These are phyloP conservation scores for Xylaria longipes DNA, from an alignment of 495 filamentous ascomycete species.

Conservation along the genomic window DNA sequence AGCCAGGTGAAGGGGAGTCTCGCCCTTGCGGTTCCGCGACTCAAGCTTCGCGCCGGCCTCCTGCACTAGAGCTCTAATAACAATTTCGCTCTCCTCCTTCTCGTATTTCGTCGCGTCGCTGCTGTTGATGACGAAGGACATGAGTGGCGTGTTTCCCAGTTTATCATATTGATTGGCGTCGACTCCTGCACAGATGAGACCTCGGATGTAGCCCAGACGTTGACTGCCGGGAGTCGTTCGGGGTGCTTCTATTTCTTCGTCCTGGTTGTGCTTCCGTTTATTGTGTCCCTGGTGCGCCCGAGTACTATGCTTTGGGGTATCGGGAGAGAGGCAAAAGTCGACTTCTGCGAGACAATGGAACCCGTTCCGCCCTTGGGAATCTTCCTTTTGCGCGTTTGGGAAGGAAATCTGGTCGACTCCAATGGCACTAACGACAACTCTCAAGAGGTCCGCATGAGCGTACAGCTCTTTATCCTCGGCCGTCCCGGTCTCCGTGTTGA, in stretches of 20 bases:
- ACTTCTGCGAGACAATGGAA: slow-evolving; percentile 58
- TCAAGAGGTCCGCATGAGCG: slow-evolving; percentile 44
- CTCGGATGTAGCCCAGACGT: slow-evolving; percentile 42
- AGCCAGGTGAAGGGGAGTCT: slow-evolving; percentile 55
- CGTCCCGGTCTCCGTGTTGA: slow-evolving; percentile 11
- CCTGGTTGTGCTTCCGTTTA: slow-evolving; percentile 38
- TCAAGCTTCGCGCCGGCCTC: slow-evolving; percentile 45
- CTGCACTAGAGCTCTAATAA: slow-evolving; percentile 41
- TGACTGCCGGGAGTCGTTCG: slow-evolving; percentile 4
- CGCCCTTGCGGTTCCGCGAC: slow-evolving; percentile 51
- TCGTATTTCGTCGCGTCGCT: slow-evolving; percentile 43
- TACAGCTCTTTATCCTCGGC: slow-evolving; percentile 26
- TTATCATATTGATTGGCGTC: slow-evolving; percentile 54
- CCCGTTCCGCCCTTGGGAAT: slow-evolving; percentile 53
- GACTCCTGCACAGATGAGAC: slow-evolving; percentile 43
- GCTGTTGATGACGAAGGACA: slow-evolving; percentile 53
- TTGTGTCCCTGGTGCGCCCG: slow-evolving; percentile 11
- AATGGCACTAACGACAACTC: slow-evolving; percentile 36
- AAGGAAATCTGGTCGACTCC: slow-evolving; percentile 34
- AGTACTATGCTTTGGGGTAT: slow-evolving; percentile 14
- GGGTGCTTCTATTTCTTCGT: slow-evolving; percentile 28
- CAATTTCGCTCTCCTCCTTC: slow-evolving; percentile 47
- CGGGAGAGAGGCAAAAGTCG: slow-evolving; percentile 26
- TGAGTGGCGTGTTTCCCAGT: slow-evolving; percentile 50
- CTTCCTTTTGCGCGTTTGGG: slow-evolving; percentile 42